Base-by-base conservation (phyloP, 257 asterid genomes). In the Euphrasia confusa region DNA sequence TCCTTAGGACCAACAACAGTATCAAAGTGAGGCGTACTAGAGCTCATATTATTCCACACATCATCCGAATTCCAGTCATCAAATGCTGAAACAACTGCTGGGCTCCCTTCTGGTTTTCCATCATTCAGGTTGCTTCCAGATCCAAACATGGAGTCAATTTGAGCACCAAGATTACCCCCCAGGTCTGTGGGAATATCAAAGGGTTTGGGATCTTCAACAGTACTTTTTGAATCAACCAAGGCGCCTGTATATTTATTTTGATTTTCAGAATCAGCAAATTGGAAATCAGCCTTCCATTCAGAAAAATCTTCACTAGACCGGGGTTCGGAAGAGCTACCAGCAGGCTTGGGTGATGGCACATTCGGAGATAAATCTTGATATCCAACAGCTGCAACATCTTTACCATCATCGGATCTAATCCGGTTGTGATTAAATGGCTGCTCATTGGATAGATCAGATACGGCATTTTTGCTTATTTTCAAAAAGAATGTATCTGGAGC, bases 231-330 rank as follows among this genome's bases (percentile, higher is more conserved):
- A 48, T 72, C 72, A 59, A 65, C 69, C 35, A 81, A 59, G 42
- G 75, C 60, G 53, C 57, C 66, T 42, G 66, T 27, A 47, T 60
- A 33, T 56, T 71, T 71, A 13, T 61, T 72, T 66, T 67, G 71
- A 60, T 42, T 69, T 68, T 69, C 87, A 70, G 72, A 48, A 71
- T 71, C 81, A 64, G 92, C 74, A 60, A 72, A 69, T 66, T 83
- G 94, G 71, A 91, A 91, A 73, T 83, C 91, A 42, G 98, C 95
- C 67, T 84, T 79, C 98, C 98, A 88, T 67, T 70, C 90, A 11
- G 94, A 73, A 64, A 77, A 74, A n/a, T 63, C 78, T 65, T 69
- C 78, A 65, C 14, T 49, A 33, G 57, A 54, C 67, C 69, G 49
- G 37, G 60, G 60, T 58, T 66, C 63, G 45, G 77, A 67, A 65